Evolutionary conservation across 148 eudicot genomes (phyloP), one percentile per base, ranked within the genome.

Genomic region (Pouteria glomerata): DNA sequence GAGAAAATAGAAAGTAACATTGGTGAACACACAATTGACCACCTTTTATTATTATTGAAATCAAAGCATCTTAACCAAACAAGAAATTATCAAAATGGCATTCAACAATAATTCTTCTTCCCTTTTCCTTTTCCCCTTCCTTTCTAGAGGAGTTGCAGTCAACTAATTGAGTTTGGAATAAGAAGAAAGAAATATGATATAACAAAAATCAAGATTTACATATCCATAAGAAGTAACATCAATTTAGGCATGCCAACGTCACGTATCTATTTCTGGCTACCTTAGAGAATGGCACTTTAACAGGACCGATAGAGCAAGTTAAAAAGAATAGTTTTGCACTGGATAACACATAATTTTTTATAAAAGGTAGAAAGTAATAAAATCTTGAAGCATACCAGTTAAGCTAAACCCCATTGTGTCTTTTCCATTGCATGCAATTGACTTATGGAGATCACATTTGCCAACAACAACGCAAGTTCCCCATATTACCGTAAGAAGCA

Each of bases 391-490:
- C 63, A 66, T 57, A 83, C 87, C 84, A 59, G 73, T 79, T 63
- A 84, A 76, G 72, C 78, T 81, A 68, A 81, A 76, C 21, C 87
- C 77, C n/a, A 73, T 78, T 13, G 87, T 84, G 50, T 81, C 84
- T 71, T 53, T 26, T 23, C 37, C 52, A 71, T 84, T 85, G 27
- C 48, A 8, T 19, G 87, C 84, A 66, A 57, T 41, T n/a, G 73
- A 30, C 31, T 67, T 66, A 35, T 61, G 50, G 37, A 84, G 7
- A 69, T 84, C 85, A 26, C 87, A 84, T 71, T 81, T 84, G 52
- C 87, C 87, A 76, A 74, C 79, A 16, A 84, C 35, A 26, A 81
- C 62, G 53, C 87, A 84, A n/a, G 81, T 64, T 31, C 87, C 87
- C 87, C 87, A 84, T 56, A 81, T 57, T 41, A 78, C 35, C 2